These are phyloP conservation scores for Populus hybrid DNA, from an alignment of 441 rosid species.

Conservation along the genomic window DNA sequence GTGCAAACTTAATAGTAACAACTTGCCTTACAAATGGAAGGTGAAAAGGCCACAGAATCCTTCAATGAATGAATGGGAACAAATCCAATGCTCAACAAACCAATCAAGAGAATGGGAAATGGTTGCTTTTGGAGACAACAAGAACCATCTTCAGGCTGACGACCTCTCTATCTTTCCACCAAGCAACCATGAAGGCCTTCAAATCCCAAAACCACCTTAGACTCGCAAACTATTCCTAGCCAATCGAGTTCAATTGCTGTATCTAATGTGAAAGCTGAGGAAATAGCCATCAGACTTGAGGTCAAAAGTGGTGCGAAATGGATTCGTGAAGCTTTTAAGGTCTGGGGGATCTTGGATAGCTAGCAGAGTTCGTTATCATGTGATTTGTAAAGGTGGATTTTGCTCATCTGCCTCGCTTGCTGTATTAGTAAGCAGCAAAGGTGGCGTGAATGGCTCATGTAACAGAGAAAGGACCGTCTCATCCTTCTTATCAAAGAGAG, in stretches of 20 bases:
- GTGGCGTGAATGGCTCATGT: constrained; percentile 22
- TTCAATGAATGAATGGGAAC: constrained; percentile 28
- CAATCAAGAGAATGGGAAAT: constrained; percentile 17
- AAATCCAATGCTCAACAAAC: constrained; percentile 18
- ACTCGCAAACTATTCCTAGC: neutral
- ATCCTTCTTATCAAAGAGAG: constrained; percentile 28
- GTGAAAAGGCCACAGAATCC: neutral
- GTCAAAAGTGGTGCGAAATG: neutral
- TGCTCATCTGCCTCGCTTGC: constrained; percentile 21
- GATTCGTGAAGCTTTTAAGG: constrained; percentile 12
- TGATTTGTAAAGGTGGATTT: constrained; percentile 12
- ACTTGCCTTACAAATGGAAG: constrained; percentile 17
- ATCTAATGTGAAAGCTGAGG: neutral
- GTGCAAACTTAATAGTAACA: neutral
- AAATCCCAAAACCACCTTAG: constrained; percentile 8
- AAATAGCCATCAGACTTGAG: neutral
- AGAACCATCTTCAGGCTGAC: constrained; percentile 4
- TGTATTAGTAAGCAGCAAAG: constrained; percentile 8
- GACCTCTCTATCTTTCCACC: constrained; percentile 27
- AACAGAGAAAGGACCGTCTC: constrained; percentile 20
- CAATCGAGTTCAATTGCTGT: neutral
- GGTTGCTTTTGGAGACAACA: constrained; percentile 7
- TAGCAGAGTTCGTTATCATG: constrained; percentile 14
- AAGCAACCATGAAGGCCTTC: constrained; percentile 24
- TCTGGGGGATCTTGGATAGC: constrained; percentile 20